Evolutionary conservation across 2,329 filamentous ascomycete species (phyloP).

Genomic region (Alternaria sp.): DNA sequence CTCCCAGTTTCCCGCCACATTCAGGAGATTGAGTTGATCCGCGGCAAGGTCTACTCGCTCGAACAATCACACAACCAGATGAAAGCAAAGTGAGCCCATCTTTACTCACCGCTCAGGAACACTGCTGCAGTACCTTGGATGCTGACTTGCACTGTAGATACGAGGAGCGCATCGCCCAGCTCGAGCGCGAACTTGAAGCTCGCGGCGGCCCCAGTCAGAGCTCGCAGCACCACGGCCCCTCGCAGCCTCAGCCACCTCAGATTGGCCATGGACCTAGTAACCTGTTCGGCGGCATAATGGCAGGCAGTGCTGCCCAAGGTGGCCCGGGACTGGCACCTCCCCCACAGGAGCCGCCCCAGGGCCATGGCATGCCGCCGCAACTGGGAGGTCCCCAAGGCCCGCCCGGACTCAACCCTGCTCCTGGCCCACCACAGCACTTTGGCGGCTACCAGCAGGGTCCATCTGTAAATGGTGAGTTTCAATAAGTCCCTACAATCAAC

Average conservation of each 20-base stretch:
- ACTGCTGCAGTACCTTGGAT: not conserved
- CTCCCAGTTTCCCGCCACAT: conserved; percentile 76
- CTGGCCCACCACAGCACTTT: conserved; percentile 72
- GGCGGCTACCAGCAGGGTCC: conserved; percentile 72
- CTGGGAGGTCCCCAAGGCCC: conserved; percentile 78
- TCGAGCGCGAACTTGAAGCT: conserved; percentile 86
- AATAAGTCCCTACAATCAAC: conserved; percentile 16
- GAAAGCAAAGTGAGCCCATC: conserved; percentile 81
- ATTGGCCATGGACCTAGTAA: conserved; percentile 89
- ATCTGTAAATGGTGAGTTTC: conserved; percentile 66
- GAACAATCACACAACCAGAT: conserved; percentile 88
- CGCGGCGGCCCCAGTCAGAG: conserved; percentile 72
- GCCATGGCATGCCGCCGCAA: conserved; percentile 66
- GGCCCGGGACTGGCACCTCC: conserved; percentile 82
- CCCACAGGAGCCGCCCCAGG: conserved; percentile 67
- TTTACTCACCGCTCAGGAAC: not conserved
- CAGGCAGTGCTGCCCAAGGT: conserved; percentile 81
- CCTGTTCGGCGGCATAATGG: conserved; percentile 95
- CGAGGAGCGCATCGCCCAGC: conserved; percentile 85
- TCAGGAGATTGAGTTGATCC: conserved; percentile 92
- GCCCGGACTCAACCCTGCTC: conserved; percentile 66
- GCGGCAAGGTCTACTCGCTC: conserved; percentile 90
- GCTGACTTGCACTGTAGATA: conserved; percentile 69
- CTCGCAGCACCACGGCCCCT: conserved; percentile 79
- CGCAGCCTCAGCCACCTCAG: conserved; percentile 82